Evolutionary conservation across 2,329 filamentous ascomycete species (phyloP), one percentile per base, ranked within the genome.

Genomic region (Cercospora brassicicola): DNA sequence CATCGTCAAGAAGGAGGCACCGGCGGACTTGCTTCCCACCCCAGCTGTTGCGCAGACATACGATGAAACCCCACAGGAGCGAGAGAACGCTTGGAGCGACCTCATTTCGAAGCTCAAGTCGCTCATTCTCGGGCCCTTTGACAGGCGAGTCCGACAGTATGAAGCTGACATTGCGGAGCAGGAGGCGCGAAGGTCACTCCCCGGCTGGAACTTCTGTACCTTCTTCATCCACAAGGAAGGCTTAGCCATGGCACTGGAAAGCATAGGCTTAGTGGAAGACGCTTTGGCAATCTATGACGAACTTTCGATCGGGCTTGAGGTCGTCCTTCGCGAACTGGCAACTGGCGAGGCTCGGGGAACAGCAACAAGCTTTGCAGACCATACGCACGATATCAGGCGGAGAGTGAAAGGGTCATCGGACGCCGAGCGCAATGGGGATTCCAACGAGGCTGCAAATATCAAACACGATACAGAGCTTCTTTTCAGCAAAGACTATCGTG

Each of bases 221-320:
- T 99, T 99, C 78, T 99, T 99, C 78, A 94, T 99, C 15, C 85
- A 99, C 8, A 99, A 99, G 76, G 95, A 99, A 79, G 95, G 95
- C 0, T 82, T 99, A 39, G 94, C 95, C 1, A 87, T 92, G 72
- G 96, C 94, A 0, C 97, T 99, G 73, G 96, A 99, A 79, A 98
- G 92, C 77, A 94, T 98, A 2, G 96, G 96, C 0, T 84, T 99
- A 9, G 92, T 97, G 8, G 95, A 99, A 76, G 95, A 99, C 84
- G 94, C 95, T 2, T 82, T 99, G 45, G 91, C 95, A 4, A 93
- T 93, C 13, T 99, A 99, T 74, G 95, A 98, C 78, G 94, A 99
- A 81, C 87, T 99, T 9, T 91, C 91, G 51, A 89, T 94, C 61
- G 94, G 94, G 0, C 83, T 99, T 31, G 94, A 98, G 78, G 86